Evolutionary conservation across 148 eudicot genomes (phyloP), one percentile per base, ranked within the genome.

Genomic region (Drosera capensis): DNA sequence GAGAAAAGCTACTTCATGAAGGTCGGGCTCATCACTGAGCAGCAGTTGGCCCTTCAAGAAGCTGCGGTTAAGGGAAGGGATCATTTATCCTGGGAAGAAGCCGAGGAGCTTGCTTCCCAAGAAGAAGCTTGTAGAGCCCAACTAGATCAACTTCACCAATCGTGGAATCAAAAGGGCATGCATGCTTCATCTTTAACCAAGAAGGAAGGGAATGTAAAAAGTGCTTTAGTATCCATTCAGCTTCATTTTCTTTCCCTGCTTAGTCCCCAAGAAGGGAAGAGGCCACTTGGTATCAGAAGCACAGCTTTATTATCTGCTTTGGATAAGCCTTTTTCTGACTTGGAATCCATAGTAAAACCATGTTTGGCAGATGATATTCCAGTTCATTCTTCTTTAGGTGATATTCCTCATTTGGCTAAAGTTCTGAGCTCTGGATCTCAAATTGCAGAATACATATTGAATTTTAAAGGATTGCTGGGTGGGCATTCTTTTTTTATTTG

Each of bases 1-100:
- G 94, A 81, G 65, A 71, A 77, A 55, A 75, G 72, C 60, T 90
- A 90, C 74, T 90, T 73, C 74, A 58, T 85, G 29, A 75, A 80
- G 62, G 95, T 90, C 54, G 99, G 88, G 52, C 77, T 56, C 43
- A 77, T 90, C 6, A 90, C 95, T 46, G 86, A 90, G 56, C 73
- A 72, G 54, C 88, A 81, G 61, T 68, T 90, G 60, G 95, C 94
- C 63, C 95, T 85, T 49, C 72, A 85, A 71, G 95, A 85, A 65
- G 99, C 99, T 71, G 71, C 99, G 59, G 60, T 81, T 51, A 76
- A 85, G 62, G 94, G 99, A 43, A 63, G 99, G 48, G 99, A 90
- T 55, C 82, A 85, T 68, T 75, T 90, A 40, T 90, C 99, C 36
- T 90, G 99, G 99, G 99, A 90, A 68, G 99, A 90, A 63, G 99